phyloP scores from a whole-genome alignment of 2,329 filamentous ascomycete genomes.

The Penicillium sp. region DNA sequence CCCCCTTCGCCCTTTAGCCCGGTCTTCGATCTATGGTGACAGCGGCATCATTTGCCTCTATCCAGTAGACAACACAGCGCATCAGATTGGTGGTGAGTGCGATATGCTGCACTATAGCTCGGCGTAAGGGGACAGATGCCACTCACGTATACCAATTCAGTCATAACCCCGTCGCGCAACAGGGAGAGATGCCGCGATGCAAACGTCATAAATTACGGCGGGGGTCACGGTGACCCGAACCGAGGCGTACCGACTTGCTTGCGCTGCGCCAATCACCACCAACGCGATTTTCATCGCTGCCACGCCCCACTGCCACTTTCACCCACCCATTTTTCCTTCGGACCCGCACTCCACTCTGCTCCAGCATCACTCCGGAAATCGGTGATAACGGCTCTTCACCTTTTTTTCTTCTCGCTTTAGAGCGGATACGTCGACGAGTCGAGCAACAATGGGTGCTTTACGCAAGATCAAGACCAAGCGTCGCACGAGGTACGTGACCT shows the following conservation, averaged over 20 bases:
- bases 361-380: slow-evolving; percentile 37
- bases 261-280: slow-evolving; percentile 30
- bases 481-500: slow-evolving; percentile 58
- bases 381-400: slow-evolving; percentile 30
- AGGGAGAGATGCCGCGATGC: slow-evolving; percentile 10
- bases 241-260: slow-evolving; percentile 36
- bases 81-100: no score
- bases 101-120: no score
- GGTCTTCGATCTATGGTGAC: no score
- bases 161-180: background rate
- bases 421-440: slow-evolving; percentile 18
- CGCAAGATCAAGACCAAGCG: slow-evolving; percentile 71
- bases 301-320: slow-evolving; percentile 12
- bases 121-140: no score
- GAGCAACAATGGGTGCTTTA: slow-evolving; percentile 62
- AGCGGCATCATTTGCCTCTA: no score
- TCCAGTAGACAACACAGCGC: no score
- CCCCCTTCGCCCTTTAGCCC: slow-evolving; percentile 10
- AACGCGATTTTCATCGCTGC: slow-evolving; percentile 28
- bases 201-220: slow-evolving; percentile 24
- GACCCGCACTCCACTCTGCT: slow-evolving; percentile 30
- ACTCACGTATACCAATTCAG: no score
- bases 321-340: slow-evolving; percentile 8
- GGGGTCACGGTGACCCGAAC: slow-evolving; percentile 29
- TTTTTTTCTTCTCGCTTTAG: slow-evolving; percentile 17